Evolutionary conservation across 2,329 filamentous ascomycete species (phyloP).

Genomic region (Cladorrhinum sp.): DNA sequence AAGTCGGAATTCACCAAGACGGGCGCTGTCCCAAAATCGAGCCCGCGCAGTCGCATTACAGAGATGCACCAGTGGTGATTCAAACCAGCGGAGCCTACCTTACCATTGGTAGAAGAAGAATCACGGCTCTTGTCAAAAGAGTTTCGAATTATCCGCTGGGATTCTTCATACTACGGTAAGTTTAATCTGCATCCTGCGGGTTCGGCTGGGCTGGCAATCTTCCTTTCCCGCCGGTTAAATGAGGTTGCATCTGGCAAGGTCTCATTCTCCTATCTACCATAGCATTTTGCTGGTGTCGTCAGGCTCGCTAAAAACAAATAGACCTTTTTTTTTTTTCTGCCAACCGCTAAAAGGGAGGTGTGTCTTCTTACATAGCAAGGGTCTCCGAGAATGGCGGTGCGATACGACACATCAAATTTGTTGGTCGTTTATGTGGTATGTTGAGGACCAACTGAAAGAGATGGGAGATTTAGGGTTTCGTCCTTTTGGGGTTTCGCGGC

Average conservation of each 20-base stretch:
- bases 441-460: neutral
- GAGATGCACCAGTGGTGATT: neutral
- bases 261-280: neutral
- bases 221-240: conserved; percentile 6
- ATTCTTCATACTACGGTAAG: neutral
- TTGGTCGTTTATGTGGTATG: no score
- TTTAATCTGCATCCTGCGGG: neutral
- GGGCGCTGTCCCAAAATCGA: neutral
- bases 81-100: neutral
- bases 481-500: no score
- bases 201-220: conserved; percentile 2
- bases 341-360: no score
- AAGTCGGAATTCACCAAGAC: conserved; percentile 9
- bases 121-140: neutral
- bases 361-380: no score
- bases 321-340: no score
- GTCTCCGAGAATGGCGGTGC: neutral
- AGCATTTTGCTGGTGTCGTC: neutral
- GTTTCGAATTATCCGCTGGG: neutral
- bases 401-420: neutral
- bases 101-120: neutral
- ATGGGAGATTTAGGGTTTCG: no score
- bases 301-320: neutral
- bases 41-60: neutral
- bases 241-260: neutral